Evolutionary conservation across 2,329 filamentous ascomycete genomes (phyloP), one percentile per base, ranked within the genome.

Genomic region (Hypoxylon sp.): DNA sequence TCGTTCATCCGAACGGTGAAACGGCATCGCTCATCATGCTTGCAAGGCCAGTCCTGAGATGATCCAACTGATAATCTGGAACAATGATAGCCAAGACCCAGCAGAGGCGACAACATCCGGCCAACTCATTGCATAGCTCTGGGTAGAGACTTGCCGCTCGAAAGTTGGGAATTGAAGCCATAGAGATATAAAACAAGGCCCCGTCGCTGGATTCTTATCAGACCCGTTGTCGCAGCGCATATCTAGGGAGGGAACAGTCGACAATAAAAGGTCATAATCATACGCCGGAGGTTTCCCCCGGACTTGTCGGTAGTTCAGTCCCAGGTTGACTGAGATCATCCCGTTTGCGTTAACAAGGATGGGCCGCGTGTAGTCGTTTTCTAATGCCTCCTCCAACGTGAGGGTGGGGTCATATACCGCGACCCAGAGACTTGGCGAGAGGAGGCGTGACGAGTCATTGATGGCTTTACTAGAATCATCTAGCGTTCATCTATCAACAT

Each of bases 11-110:
- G 5, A n/a, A 49, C 11, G 38, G 17, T 10, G 17, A 10, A 21
- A 45, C 45, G 14, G 32, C 32, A 17, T 21, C 6, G 2, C 11
- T 7, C 13, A 13, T 53, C 23, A 61, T 5, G 11, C 14, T 7
- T 61, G 41, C 10, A 53, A 25, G 41, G 58, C 58, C 17, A 61
- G 49, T 2, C 58, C 59, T 3, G 50, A 61, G 21, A 61, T 9
- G 48, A 61, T 61, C 59, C 59, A 61, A 49, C 59, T 61, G 41
- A 61, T 19, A 17, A 61, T 61, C 50, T 61, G 59, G 32, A 61
- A 61, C n/a, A 61, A 23, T 43, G 59, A 61, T 2, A 61, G 28
- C 59, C 50, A 61, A 48, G 58, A 60, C 21, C 59, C 59, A 6
- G 59, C 59, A 61, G 59, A 61, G 28, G 50, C 59, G 17, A 61